A percentile compares a stretch with the other conserved stretches of the same genome.
phyloP scores from a whole-genome alignment of 805 yeast genomes.

The Saccharomyces kudriavzevii region DNA sequence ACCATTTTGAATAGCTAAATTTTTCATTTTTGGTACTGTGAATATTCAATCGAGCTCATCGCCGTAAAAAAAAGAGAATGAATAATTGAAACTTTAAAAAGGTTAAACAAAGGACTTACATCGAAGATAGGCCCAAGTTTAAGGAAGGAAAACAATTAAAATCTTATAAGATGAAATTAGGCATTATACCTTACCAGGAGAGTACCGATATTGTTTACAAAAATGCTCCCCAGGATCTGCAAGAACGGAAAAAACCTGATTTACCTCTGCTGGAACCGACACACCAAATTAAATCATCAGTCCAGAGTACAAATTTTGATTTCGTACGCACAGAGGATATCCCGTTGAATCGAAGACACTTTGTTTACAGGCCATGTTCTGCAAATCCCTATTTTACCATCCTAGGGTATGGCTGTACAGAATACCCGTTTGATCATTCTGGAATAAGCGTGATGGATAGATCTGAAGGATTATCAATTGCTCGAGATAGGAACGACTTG shows the following conservation, averaged over 20 bases:
- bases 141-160: neutral
- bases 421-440: slow-evolving; percentile 47
- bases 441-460: slow-evolving; percentile 43
- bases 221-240: neutral
- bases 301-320: neutral
- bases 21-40: neutral
- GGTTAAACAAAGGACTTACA: neutral
- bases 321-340: slow-evolving; percentile 50
- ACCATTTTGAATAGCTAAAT: neutral
- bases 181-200: slow-evolving; percentile 24
- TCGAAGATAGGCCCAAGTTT: neutral
- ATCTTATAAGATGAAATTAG: slow-evolving; percentile 17
- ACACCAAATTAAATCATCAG: slow-evolving; percentile 5
- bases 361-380: slow-evolving; percentile 69
- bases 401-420: slow-evolving; percentile 61
- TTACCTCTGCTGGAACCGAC: slow-evolving; percentile 18
- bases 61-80: neutral
- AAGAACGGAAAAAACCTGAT: slow-evolving; percentile 10
- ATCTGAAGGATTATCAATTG: slow-evolving; percentile 46
- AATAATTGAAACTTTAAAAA: neutral
- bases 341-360: slow-evolving; percentile 74
- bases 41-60: neutral
- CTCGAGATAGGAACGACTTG: slow-evolving; percentile 27
- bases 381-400: slow-evolving; percentile 56
- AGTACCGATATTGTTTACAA: slow-evolving; percentile 19